Percentiles rank a stretch among this genome's conserved stretches.
These are phyloP conservation scores for Boletus vermiculosoides DNA, from an alignment of 768 basidiomycete species.

Conservation along the genomic window DNA sequence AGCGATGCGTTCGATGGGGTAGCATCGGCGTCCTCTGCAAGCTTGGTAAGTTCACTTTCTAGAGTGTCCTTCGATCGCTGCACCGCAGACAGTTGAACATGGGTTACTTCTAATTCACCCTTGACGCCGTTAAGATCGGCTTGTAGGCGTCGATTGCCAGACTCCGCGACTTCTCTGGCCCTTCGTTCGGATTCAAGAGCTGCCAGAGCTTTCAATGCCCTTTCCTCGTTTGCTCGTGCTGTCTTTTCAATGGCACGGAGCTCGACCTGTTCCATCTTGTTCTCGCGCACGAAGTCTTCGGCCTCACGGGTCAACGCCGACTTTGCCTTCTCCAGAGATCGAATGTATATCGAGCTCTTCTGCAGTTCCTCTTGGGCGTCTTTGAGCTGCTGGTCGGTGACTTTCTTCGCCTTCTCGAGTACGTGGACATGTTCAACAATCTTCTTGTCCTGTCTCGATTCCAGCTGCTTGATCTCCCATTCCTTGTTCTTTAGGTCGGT, in stretches of 20 bases:
- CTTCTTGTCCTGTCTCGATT: conserved; percentile 92
- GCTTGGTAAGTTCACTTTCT: conserved; percentile 62
- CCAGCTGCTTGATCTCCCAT: conserved; percentile 82
- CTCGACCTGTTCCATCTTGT: conserved; percentile 65
- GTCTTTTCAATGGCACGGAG: conserved; percentile 70
- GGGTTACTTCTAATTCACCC: conserved; percentile 55
- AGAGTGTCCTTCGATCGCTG: conserved; percentile 64
- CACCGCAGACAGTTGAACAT: conserved; percentile 49
- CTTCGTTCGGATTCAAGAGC: conserved; percentile 68
- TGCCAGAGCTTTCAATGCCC: conserved; percentile 50
- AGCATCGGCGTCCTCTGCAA: conserved; percentile 59
- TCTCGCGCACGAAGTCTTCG: conserved; percentile 77
- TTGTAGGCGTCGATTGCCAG: conserved; percentile 58
- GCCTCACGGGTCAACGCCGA: conserved; percentile 70
- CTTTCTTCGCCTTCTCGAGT: conserved; percentile 90
- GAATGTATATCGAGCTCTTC: conserved; percentile 71
- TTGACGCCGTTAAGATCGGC: conserved; percentile 55
- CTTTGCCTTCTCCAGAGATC: conserved; percentile 84
- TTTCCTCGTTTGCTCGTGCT: conserved; percentile 59
- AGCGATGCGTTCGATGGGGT: conserved; percentile 55
- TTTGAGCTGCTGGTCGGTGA: conserved; percentile 87
- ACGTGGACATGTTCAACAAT: conserved; percentile 98
- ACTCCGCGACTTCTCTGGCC: conserved; percentile 63
- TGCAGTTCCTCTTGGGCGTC: conserved; percentile 79
- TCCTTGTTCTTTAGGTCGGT: conserved; percentile 78